These are phyloP conservation scores for Trichosanthes cucumerina DNA, from an alignment of 306 rosid species.

Conservation along the genomic window DNA sequence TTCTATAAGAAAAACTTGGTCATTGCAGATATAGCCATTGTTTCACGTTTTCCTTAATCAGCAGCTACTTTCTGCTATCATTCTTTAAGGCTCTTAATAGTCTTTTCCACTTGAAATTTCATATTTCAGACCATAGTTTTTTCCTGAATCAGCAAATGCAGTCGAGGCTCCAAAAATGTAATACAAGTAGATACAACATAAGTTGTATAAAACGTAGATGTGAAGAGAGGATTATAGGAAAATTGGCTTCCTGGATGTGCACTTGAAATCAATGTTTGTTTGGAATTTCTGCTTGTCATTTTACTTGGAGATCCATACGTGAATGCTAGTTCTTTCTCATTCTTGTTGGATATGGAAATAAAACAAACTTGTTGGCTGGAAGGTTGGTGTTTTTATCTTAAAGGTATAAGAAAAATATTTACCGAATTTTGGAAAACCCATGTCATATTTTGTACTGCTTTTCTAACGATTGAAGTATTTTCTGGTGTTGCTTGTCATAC, in stretches of 20 bases:
- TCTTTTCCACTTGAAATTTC: not conserved
- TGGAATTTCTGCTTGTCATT: conserved; percentile 1
- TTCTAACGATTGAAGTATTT: not conserved
- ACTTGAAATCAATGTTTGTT: not conserved
- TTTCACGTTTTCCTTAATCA: not conserved
- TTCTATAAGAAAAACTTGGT: not conserved
- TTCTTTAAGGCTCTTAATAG: not conserved
- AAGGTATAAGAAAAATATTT: not conserved
- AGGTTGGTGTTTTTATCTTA: not conserved
- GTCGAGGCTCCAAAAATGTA: conserved; percentile 1
- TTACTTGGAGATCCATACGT: not conserved
- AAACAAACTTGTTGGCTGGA: not conserved
- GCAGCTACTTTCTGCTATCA: not conserved
- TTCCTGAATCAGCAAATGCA: not conserved
- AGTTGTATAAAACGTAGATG: not conserved
- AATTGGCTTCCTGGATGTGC: conserved; percentile 3
- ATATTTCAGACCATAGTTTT: not conserved
- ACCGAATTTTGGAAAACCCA: not conserved
- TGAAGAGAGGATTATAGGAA: not conserved
- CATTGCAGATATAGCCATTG: not conserved
- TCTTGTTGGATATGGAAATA: not conserved
- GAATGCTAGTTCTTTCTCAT: not conserved
- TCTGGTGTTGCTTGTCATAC: not conserved
- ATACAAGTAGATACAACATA: not conserved
- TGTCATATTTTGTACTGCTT: not conserved